Percentiles rank a stretch among this genome's conserved stretches.
Evolutionary conservation across 768 basidiomycete genomes (phyloP).

Genomic region (Tricholoma bakamatsutake): DNA sequence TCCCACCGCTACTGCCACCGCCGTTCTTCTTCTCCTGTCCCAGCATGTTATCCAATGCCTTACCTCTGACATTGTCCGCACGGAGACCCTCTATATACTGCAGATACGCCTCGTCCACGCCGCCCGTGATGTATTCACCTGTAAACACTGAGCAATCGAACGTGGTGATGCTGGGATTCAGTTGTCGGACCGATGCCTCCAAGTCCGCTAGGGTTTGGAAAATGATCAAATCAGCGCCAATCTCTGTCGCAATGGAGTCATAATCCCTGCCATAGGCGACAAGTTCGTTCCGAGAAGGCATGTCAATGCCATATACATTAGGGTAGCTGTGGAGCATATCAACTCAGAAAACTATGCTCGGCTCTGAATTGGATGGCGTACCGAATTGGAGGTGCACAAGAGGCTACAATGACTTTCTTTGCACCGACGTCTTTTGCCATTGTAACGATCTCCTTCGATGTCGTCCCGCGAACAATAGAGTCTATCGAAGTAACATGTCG

Average conservation of each 20-base stretch:
- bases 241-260: constrained; percentile 66
- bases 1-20: constrained; percentile 16
- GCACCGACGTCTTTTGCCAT: constrained; percentile 99
- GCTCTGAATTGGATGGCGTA: constrained; percentile 22
- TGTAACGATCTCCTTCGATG: constrained; percentile 96
- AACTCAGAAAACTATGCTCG: background rate
- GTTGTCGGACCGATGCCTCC: constrained; percentile 74
- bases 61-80: constrained; percentile 74
- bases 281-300: constrained; percentile 93
- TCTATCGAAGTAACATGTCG: constrained; percentile 40
- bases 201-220: constrained; percentile 93
- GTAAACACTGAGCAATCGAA: constrained; percentile 99
- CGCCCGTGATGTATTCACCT: constrained; percentile 94
- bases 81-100: constrained; percentile 66
- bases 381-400: constrained; percentile 96
- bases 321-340: constrained; percentile 47
- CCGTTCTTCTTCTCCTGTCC: constrained; percentile 31
- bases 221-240: constrained; percentile 94
- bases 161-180: constrained; percentile 67
- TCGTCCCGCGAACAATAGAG: constrained; percentile 97
- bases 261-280: constrained; percentile 78
- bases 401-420: constrained; percentile 91
- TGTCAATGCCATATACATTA: constrained; percentile 99
- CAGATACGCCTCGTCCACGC: constrained; percentile 81
- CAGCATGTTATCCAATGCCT: constrained; percentile 29